Evolutionary conservation across 768 basidiomycete species (phyloP).

Genomic region (Boletus tylopilopsis): DNA sequence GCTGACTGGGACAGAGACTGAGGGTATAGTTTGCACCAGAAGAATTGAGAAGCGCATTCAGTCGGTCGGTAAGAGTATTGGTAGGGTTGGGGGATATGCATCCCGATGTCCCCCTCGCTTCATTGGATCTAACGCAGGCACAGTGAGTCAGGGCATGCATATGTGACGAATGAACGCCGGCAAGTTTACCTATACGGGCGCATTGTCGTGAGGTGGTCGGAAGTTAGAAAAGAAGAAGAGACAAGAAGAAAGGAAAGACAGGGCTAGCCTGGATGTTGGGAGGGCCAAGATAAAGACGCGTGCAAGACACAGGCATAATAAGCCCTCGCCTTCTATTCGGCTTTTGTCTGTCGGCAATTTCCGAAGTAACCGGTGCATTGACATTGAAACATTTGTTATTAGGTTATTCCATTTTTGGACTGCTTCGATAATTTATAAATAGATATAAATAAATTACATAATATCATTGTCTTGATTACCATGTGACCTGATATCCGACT

Average conservation of each 20-base stretch:
- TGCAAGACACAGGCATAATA: too few species aligned
- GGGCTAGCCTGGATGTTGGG: too few species aligned
- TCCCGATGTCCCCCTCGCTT: background rate
- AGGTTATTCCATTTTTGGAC: background rate
- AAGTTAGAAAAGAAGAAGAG: background rate
- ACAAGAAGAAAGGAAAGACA: background rate
- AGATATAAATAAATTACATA: background rate
- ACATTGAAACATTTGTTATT: background rate
- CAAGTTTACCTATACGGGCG: conserved; percentile 9
- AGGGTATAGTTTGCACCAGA: conserved; percentile 66
- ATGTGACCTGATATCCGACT: conserved; percentile 8
- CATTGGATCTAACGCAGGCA: background rate
- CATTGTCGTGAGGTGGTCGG: conserved; percentile 10
- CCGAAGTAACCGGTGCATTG: background rate
- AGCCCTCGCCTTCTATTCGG: too few species aligned
- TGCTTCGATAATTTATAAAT: background rate
- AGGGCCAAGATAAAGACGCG: too few species aligned
- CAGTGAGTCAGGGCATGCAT: conserved; percentile 2
- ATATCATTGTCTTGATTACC: background rate
- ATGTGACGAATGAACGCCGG: background rate
- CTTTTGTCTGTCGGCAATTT: too few species aligned
- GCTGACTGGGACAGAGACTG: conserved; percentile 56
- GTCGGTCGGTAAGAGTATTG: conserved; percentile 57
- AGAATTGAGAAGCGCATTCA: conserved; percentile 61
- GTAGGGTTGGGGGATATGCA: conserved; percentile 51